Percentiles rank a stretch among this genome's conserved stretches.
Evolutionary conservation across 371 early-diverging fungal species (phyloP).

Genomic region (Mucor circinelloides): DNA sequence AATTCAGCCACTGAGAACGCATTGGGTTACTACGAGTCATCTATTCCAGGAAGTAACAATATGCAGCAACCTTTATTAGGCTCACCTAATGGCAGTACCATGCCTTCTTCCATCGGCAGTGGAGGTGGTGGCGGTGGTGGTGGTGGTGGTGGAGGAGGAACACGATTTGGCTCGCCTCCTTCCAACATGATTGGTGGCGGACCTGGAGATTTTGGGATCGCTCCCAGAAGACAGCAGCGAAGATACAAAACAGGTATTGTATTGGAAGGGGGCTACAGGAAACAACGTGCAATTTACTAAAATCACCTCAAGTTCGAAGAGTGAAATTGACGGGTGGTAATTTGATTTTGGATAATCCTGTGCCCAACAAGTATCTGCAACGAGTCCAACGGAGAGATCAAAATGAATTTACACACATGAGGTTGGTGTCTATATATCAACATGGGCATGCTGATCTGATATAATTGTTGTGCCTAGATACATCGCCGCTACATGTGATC

Average conservation of each 20-base stretch:
- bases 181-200: conserved; percentile 29
- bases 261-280: neutral
- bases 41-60: conserved; percentile 14
- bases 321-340: conserved; percentile 51
- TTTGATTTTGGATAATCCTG: conserved; percentile 59
- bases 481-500: conserved; percentile 83
- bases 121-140: neutral
- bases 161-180: conserved; percentile 9
- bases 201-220: conserved; percentile 43
- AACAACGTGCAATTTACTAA: conserved; percentile 9
- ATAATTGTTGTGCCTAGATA: conserved; percentile 34
- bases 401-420: conserved; percentile 60
- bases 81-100: conserved; percentile 6
- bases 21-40: conserved; percentile 20
- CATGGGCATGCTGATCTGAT: neutral
- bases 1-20: conserved; percentile 5
- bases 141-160: neutral
- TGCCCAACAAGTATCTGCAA: conserved; percentile 51
- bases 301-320: conserved; percentile 16
- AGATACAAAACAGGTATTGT: conserved; percentile 57
- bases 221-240: conserved; percentile 51
- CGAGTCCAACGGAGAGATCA: conserved; percentile 45
- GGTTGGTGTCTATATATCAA: conserved; percentile 22
- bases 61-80: conserved; percentile 16
- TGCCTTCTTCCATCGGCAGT: conserved; percentile 7